A percentile compares a stretch with the other conserved stretches of the same genome.
These are phyloP conservation scores for Acanthamoeba culbertsoni DNA, from an alignment of 208 protist species.

Conservation along the genomic window DNA sequence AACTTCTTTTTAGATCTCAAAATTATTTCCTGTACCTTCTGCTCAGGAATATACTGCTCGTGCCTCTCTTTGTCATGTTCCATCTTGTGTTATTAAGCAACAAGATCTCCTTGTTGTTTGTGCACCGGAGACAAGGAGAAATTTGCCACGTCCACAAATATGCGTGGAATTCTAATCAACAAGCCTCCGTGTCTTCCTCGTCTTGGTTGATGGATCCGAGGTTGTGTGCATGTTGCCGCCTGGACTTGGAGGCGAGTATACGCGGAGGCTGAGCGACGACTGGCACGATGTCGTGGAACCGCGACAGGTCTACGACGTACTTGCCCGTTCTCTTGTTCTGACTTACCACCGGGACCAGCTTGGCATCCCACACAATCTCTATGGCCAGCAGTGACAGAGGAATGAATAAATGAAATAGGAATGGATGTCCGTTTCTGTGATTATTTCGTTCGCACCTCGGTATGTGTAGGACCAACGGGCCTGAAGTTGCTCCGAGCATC, in stretches of 20 bases:
- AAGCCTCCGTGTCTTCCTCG: not conserved
- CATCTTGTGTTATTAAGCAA: too few relatives aligned
- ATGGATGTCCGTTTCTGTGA: not conserved
- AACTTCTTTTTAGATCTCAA: too few relatives aligned
- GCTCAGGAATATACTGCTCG: not conserved
- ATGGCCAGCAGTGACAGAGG: too few relatives aligned
- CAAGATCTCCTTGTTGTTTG: too few relatives aligned
- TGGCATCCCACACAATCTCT: constrained; percentile 52
- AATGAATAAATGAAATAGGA: too few relatives aligned
- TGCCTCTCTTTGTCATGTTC: too few relatives aligned
- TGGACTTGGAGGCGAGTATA: not conserved
- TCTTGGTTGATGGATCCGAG: not conserved
- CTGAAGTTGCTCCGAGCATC: constrained; percentile 27
- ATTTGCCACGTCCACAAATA: not conserved
- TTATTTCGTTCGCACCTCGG: not conserved
- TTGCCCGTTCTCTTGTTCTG: not conserved
- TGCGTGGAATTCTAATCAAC: too few relatives aligned
- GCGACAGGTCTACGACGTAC: constrained; percentile 37
- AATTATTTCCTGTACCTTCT: too few relatives aligned
- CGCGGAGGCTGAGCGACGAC: not conserved
- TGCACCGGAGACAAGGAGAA: not conserved
- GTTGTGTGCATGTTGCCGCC: not conserved
- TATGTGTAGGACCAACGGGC: constrained; percentile 45
- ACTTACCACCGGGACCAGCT: constrained; percentile 20
- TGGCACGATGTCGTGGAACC: constrained; percentile 28